These are phyloP conservation scores for Chenopodium suecicum DNA, from an alignment of 148 eudicot genomes.

Conservation along the genomic window DNA sequence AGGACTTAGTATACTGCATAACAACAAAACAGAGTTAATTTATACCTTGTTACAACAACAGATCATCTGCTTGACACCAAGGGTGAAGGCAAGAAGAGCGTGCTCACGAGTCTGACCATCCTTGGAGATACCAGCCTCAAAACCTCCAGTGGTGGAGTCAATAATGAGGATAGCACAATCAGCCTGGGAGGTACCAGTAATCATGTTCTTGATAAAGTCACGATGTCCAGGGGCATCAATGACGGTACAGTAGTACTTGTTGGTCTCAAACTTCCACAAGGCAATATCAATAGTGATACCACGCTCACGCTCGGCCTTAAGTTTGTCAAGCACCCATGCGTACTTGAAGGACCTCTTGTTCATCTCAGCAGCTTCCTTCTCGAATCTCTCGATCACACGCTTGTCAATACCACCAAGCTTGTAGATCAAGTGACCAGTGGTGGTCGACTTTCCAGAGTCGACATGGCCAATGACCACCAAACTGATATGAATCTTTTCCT, in stretches of 20 bases:
- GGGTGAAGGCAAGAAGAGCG: constrained; percentile 61
- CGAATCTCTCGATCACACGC: constrained; percentile 59
- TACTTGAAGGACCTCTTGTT: constrained; percentile 65
- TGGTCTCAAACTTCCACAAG: constrained; percentile 54
- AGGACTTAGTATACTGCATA: neutral
- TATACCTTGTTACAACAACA: constrained; percentile 57
- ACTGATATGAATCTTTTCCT: constrained; percentile 48
- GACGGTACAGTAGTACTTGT: constrained; percentile 50
- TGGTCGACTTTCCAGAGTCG: constrained; percentile 58
- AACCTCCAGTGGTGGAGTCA: constrained; percentile 61
- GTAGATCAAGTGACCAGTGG: constrained; percentile 58
- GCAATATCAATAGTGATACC: constrained; percentile 56
- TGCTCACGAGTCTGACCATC: constrained; percentile 68
- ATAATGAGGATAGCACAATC: constrained; percentile 59
- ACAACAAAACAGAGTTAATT: no score
- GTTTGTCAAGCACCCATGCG: constrained; percentile 61
- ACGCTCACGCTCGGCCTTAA: constrained; percentile 54
- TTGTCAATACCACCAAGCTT: constrained; percentile 65
- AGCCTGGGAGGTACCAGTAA: constrained; percentile 57
- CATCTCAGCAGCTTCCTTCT: constrained; percentile 68
- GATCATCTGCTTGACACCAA: constrained; percentile 60
- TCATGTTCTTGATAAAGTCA: constrained; percentile 58
- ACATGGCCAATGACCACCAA: constrained; percentile 59
- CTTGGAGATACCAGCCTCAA: constrained; percentile 62
- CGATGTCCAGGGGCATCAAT: constrained; percentile 54